These are phyloP conservation scores for Chaetomium olivaceum DNA, from an alignment of 2,329 filamentous ascomycete genomes.

Conservation along the genomic window DNA sequence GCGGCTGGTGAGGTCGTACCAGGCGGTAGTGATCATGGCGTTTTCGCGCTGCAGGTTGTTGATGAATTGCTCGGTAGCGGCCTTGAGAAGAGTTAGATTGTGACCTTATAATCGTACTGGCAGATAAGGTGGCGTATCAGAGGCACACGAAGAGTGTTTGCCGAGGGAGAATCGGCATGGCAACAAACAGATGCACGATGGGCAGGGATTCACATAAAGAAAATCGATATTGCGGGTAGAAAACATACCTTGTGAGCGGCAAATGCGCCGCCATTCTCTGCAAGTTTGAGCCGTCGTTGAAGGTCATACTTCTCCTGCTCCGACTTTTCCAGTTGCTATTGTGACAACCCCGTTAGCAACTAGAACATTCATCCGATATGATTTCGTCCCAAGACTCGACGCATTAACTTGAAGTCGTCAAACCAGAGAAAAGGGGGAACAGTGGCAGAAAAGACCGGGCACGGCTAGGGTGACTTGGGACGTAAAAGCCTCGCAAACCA, in stretches of 20 bases:
- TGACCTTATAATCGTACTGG: background rate
- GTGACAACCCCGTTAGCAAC: background rate
- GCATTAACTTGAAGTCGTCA: background rate
- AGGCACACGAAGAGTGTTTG: background rate
- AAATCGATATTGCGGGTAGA: background rate
- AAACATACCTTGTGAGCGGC: conserved; percentile 55
- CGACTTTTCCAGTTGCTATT: conserved; percentile 59
- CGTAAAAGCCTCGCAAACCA: conserved; percentile 1
- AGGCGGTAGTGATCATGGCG: conserved; percentile 75
- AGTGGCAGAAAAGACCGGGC: background rate
- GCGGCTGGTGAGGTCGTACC: conserved; percentile 78
- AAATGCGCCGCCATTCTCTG: conserved; percentile 51
- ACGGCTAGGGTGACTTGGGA: background rate
- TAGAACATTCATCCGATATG: background rate
- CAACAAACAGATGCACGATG: conserved; percentile 9
- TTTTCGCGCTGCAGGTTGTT: conserved; percentile 76
- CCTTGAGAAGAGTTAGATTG: conserved; percentile 38
- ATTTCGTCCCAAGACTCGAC: no score
- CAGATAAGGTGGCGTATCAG: background rate
- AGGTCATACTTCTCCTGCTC: conserved; percentile 59
- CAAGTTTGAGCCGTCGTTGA: conserved; percentile 55
- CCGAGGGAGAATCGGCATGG: background rate
- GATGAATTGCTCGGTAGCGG: conserved; percentile 56
- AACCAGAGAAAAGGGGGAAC: conserved; percentile 28
- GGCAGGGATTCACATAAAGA: background rate